Evolutionary conservation across 2,329 filamentous ascomycete genomes (phyloP).

Genomic region (Neocucurbitaria cava): DNA sequence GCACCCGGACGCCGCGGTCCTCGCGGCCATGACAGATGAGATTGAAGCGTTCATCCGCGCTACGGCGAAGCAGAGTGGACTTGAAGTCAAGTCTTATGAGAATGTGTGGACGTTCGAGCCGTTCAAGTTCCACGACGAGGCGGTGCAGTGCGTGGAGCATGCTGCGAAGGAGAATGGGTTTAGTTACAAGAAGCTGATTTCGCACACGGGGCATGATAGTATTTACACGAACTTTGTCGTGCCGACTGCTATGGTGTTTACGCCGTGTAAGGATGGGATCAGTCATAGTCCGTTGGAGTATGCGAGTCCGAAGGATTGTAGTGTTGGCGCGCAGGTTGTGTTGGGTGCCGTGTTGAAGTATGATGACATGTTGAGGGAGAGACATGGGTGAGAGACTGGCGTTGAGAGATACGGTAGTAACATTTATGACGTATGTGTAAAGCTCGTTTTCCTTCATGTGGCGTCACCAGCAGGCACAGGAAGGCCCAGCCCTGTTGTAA

Average conservation of each 20-base stretch:
- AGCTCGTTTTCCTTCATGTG: no score
- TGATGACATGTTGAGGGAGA: background rate
- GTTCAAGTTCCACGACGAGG: background rate
- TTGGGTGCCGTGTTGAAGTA: background rate
- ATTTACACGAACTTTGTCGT: background rate
- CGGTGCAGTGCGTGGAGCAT: background rate
- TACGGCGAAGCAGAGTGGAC: background rate
- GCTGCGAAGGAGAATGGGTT: background rate
- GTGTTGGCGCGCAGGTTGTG: background rate
- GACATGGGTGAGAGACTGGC: no score
- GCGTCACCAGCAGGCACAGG: no score
- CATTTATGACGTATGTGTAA: no score
- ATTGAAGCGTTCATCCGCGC: background rate
- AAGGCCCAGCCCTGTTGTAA: no score
- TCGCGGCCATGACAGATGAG: background rate
- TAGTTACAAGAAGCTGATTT: background rate
- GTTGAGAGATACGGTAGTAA: no score
- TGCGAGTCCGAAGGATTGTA: background rate
- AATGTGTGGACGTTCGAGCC: background rate
- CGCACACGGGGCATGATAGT: background rate
- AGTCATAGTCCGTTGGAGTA: background rate
- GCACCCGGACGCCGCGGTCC: background rate
- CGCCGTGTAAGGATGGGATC: background rate
- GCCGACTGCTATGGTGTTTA: background rate
- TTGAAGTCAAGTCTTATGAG: background rate